These are phyloP conservation scores for Saturnispora sekii DNA, from an alignment of 805 yeast species.

Conservation along the genomic window DNA sequence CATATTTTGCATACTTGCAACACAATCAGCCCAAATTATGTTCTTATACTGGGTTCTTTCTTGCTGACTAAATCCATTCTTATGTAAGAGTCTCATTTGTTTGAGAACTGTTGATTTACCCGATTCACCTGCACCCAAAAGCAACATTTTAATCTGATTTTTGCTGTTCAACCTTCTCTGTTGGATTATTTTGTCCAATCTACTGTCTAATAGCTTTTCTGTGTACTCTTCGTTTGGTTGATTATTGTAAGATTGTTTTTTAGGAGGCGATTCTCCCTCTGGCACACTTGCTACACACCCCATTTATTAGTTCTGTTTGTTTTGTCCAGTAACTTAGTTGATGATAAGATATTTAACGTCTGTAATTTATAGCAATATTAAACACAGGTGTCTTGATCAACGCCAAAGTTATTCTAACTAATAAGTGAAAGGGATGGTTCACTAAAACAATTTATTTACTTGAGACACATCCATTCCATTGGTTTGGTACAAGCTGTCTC, in stretches of 20 bases:
- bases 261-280: constrained; percentile 4
- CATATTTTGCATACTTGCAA: constrained; percentile 71
- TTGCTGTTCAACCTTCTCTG: constrained; percentile 43
- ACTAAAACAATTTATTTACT: too few species aligned
- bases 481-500: too few species aligned
- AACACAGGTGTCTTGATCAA: too few species aligned
- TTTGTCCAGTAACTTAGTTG: background rate
- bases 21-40: constrained; percentile 88
- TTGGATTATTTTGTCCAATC: constrained; percentile 49
- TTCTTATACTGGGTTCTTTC: constrained; percentile 76
- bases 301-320: constrained; percentile 31
- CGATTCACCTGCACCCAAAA: constrained; percentile 92
- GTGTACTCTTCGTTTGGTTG: constrained; percentile 28
- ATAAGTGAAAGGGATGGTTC: too few species aligned
- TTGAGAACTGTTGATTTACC: constrained; percentile 91
- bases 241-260: background rate
- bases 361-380: too few species aligned
- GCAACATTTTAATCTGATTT: constrained; percentile 56
- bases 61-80: constrained; percentile 70
- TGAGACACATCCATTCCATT: too few species aligned
- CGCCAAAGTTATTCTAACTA: too few species aligned
- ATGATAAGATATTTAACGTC: too few species aligned
- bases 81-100: constrained; percentile 78
- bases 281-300: constrained; percentile 59
- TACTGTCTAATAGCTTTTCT: constrained; percentile 32